Evolutionary conservation across 768 basidiomycete genomes (phyloP).

Genomic region (Pisolithus microcarpus): DNA sequence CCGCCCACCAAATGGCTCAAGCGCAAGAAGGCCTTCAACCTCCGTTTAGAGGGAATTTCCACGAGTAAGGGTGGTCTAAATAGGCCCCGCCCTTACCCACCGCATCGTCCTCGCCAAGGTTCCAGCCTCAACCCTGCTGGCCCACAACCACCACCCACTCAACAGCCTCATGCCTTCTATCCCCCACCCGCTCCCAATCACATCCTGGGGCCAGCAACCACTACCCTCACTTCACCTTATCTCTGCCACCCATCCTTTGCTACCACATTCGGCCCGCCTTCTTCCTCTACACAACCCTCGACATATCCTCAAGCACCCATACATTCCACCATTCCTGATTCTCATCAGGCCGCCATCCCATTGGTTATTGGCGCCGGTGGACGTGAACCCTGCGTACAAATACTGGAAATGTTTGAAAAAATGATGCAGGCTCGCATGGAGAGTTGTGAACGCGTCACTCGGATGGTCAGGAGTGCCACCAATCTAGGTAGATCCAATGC

Average conservation of each 20-base stretch:
- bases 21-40: constrained; percentile 53
- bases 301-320: not conserved
- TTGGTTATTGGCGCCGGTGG: constrained; percentile 24
- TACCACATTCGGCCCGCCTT: constrained; percentile 8
- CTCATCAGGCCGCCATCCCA: constrained; percentile 12
- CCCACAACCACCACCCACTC: constrained; percentile 17
- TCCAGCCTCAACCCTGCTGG: constrained; percentile 24
- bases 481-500: constrained; percentile 13
- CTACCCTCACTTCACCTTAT: constrained; percentile 27
- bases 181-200: constrained; percentile 23
- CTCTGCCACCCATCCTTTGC: constrained; percentile 25
- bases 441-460: constrained; percentile 61
- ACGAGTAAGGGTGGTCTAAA: constrained; percentile 20
- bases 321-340: constrained; percentile 7
- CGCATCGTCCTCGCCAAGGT: constrained; percentile 24
- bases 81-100: constrained; percentile 17
- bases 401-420: constrained; percentile 62
- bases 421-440: constrained; percentile 73
- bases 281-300: constrained; percentile 2
- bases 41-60: constrained; percentile 41
- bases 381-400: constrained; percentile 39
- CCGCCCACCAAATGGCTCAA: constrained; percentile 40
- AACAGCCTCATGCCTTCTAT: constrained; percentile 19
- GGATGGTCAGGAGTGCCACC: constrained; percentile 38
- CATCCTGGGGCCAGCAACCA: constrained; percentile 10